Percentiles rank a stretch among this genome's conserved stretches.
phyloP scores from a whole-genome alignment of 192 early-diverging fungal species.

The Blastocladiella britannica region DNA sequence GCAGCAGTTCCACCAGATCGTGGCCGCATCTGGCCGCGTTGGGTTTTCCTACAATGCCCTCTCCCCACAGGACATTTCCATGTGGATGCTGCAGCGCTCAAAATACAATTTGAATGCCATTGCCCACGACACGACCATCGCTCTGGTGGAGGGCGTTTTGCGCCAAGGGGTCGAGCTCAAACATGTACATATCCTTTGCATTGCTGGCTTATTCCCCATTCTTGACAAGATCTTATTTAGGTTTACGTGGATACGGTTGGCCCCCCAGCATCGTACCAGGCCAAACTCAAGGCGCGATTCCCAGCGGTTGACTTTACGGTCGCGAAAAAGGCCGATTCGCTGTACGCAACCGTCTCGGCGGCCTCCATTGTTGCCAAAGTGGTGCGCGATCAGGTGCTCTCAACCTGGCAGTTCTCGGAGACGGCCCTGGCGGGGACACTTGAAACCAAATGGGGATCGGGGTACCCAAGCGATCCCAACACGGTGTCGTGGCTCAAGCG shows the following conservation, averaged over 20 bases:
- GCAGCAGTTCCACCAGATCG: conserved; percentile 39
- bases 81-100: conserved; percentile 67
- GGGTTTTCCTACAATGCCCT: conserved; percentile 70
- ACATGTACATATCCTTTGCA: conserved; percentile 27
- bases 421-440: not conserved
- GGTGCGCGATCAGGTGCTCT: conserved; percentile 17
- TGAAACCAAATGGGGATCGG: conserved; percentile 5
- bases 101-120: conserved; percentile 84
- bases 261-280: conserved; percentile 64
- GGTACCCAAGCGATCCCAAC: conserved; percentile 82
- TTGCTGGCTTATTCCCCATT: conserved; percentile 1
- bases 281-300: conserved; percentile 50
- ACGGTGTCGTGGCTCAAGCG: conserved; percentile 66
- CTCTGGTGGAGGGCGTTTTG: conserved; percentile 47
- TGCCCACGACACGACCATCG: conserved; percentile 84
- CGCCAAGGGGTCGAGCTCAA: conserved; percentile 38
- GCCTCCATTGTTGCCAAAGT: conserved; percentile 94
- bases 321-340: conserved; percentile 79
- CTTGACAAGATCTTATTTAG: conserved; percentile 12
- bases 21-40: conserved; percentile 32
- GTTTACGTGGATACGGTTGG: conserved; percentile 95
- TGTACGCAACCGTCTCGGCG: conserved; percentile 84
- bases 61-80: conserved; percentile 79
- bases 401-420: conserved; percentile 18
- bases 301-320: conserved; percentile 63